These are phyloP conservation scores for Haplosporangium gracile DNA, from an alignment of 192 early-diverging fungal species.

Conservation along the genomic window DNA sequence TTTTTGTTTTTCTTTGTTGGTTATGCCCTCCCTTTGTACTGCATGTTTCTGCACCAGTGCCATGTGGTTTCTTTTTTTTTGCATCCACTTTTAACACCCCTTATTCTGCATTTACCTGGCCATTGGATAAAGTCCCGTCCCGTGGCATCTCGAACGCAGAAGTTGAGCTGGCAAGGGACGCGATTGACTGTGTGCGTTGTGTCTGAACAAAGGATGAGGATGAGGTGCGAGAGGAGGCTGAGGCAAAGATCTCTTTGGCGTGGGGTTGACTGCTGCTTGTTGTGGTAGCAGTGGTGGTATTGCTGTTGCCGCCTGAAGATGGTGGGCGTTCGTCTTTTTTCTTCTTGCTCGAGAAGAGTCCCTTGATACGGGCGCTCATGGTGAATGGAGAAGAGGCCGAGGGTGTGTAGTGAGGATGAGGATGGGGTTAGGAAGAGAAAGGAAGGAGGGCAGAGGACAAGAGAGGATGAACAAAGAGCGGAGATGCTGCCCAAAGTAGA, in stretches of 20 bases:
- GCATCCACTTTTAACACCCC: not conserved
- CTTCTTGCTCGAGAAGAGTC: slow-evolving; percentile 54
- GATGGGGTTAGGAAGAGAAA: not conserved
- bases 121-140: slow-evolving; percentile 10
- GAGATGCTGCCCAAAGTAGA: not conserved
- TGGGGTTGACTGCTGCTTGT: not conserved
- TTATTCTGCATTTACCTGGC: slow-evolving; percentile 22
- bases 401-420: not conserved
- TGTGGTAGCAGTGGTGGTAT: not conserved
- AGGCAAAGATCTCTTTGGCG: slow-evolving; percentile 33
- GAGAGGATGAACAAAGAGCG: slow-evolving; percentile 6
- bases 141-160: slow-evolving; percentile 20
- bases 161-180: slow-evolving; percentile 21
- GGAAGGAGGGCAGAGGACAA: not conserved
- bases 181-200: slow-evolving; percentile 13
- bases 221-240: slow-evolving; percentile 5
- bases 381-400: not conserved
- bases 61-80: not conserved
- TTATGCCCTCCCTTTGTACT: not conserved
- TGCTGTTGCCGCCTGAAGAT: not conserved
- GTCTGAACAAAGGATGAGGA: slow-evolving; percentile 19
- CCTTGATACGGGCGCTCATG: slow-evolving; percentile 55
- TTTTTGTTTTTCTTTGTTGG: not conserved
- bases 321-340: slow-evolving; percentile 31
- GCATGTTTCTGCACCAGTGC: not conserved